Percentiles rank a stretch among this genome's conserved stretches.
Conservation (phyloP, 495 filamentous ascomycete species). For the Lasiosphaeria hispida region DNA sequence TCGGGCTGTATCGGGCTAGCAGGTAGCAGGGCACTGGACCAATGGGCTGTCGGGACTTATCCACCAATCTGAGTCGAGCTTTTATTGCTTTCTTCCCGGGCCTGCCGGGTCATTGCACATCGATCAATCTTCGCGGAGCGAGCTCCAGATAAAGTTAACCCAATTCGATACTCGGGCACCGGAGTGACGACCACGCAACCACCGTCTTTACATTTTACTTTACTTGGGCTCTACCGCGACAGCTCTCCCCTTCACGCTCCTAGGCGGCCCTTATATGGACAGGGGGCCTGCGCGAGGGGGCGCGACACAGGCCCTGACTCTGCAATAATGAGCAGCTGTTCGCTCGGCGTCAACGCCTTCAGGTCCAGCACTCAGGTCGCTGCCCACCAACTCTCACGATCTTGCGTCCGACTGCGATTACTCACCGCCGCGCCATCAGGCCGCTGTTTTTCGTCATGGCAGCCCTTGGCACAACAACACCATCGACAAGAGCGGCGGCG, state of each 20-base stretch:
- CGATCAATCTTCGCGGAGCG: no score
- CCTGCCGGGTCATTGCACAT: no score
- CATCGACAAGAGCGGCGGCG: background rate
- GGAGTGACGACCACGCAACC: background rate
- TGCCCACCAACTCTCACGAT: constrained; percentile 22
- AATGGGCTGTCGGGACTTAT: no score
- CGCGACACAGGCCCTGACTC: constrained; percentile 14
- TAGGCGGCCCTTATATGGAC: constrained; percentile 23
- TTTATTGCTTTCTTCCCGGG: no score
- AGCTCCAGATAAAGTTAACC: no score
- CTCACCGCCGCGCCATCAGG: constrained; percentile 6
- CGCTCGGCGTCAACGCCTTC: constrained; percentile 33
- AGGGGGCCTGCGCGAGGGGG: constrained; percentile 22
- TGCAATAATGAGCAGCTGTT: constrained; percentile 29
- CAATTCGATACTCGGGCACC: background rate
- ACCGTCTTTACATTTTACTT: background rate
- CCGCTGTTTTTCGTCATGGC: constrained; percentile 21
- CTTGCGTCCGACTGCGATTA: constrained; percentile 1
- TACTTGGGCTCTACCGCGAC: no score
- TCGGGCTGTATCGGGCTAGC: no score
- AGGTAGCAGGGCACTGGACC: no score
- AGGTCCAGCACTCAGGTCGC: constrained; percentile 28
- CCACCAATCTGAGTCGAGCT: no score
- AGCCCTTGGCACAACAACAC: background rate
- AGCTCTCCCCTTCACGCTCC: background rate